These are phyloP conservation scores for Fusarium globosum DNA, from an alignment of 2,329 filamentous ascomycete genomes.

Conservation along the genomic window DNA sequence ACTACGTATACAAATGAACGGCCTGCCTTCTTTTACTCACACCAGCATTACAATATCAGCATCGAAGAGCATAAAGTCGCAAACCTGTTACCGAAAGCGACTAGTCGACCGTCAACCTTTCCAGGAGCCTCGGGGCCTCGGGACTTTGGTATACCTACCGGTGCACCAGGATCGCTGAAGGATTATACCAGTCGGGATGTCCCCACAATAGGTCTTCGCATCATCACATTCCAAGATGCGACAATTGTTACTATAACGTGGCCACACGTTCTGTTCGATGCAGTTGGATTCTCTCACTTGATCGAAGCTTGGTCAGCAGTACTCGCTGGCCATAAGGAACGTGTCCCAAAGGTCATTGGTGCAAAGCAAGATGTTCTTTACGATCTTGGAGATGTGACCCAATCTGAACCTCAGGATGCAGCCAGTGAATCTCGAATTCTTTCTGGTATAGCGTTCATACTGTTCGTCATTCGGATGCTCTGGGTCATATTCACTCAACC, in stretches of 20 bases:
- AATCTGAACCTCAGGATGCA: rapidly evolving
- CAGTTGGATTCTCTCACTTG: background rate
- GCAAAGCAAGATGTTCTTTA: background rate
- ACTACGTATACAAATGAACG: background rate
- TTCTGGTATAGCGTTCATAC: background rate
- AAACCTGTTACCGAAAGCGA: rapidly evolving
- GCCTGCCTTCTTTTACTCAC: background rate
- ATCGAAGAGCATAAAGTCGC: background rate
- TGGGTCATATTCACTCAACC: background rate
- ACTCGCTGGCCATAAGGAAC: rapidly evolving
- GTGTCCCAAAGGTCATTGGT: background rate
- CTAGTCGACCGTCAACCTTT: background rate
- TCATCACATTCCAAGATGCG: rapidly evolving
- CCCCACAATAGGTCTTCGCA: background rate
- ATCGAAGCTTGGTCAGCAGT: background rate
- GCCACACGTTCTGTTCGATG: background rate
- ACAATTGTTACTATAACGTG: background rate
- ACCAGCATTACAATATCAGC: background rate
- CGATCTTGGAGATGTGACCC: background rate
- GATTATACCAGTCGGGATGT: background rate
- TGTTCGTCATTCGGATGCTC: background rate
- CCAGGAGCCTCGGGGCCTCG: too few species aligned
- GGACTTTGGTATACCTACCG: background rate
- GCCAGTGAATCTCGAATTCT: background rate
- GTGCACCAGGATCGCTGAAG: rapidly evolving